Percentiles rank a stretch among this genome's conserved stretches.
These are phyloP conservation scores for Mycena albidolilacea DNA, from an alignment of 768 basidiomycete species.

Conservation along the genomic window DNA sequence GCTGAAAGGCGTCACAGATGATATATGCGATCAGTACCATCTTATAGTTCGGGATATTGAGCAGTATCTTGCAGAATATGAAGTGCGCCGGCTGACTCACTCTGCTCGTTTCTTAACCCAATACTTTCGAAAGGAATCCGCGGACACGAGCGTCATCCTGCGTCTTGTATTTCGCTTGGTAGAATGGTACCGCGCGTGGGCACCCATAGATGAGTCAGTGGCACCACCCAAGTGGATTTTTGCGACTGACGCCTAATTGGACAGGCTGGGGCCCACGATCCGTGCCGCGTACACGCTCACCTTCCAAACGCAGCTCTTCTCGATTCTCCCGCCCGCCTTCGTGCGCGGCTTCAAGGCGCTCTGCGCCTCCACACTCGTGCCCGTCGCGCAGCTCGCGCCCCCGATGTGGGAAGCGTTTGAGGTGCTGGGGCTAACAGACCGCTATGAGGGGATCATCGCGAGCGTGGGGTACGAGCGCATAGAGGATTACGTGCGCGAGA, in stretches of 20 bases:
- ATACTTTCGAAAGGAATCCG: slow-evolving; percentile 53
- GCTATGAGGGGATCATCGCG: slow-evolving; percentile 87
- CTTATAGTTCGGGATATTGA: slow-evolving; percentile 75
- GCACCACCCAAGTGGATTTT: slow-evolving; percentile 4
- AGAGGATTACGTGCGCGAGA: slow-evolving; percentile 76
- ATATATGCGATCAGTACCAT: slow-evolving; percentile 71
- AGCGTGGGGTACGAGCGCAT: slow-evolving; percentile 91
- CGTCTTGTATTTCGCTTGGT: slow-evolving; percentile 71
- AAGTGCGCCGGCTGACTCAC: slow-evolving; percentile 55
- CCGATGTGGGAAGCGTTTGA: slow-evolving; percentile 75
- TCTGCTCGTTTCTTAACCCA: background rate
- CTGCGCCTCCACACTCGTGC: slow-evolving; percentile 69
- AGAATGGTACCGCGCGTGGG: slow-evolving; percentile 86
- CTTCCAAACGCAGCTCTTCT: slow-evolving; percentile 84
- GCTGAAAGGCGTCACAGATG: slow-evolving; percentile 59
- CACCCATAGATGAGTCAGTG: slow-evolving; percentile 74
- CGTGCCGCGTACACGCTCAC: slow-evolving; percentile 73
- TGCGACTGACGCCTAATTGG: slow-evolving; percentile 22
- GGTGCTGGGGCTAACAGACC: slow-evolving; percentile 81
- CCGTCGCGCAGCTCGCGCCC: slow-evolving; percentile 44
- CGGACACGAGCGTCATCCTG: slow-evolving; percentile 64
- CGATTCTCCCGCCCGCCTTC: slow-evolving; percentile 78
- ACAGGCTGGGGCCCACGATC: slow-evolving; percentile 74
- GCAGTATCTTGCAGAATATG: slow-evolving; percentile 70
- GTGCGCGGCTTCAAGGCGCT: slow-evolving; percentile 78